Evolutionary conservation across 306 rosid genomes (phyloP).

Genomic region (Cicer pinnatifidum): DNA sequence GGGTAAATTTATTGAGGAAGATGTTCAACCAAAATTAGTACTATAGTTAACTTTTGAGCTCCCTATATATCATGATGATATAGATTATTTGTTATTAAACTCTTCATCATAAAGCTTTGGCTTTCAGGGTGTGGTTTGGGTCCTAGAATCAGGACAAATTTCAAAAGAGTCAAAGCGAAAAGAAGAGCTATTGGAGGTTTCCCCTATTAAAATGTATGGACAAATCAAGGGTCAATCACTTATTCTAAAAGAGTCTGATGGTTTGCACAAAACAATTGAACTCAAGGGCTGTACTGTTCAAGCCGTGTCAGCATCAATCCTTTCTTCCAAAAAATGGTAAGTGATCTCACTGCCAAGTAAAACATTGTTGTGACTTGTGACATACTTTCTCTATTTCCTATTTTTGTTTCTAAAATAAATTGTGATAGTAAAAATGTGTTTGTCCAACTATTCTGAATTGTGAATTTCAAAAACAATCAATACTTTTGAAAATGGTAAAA

Average conservation of each 20-base stretch:
- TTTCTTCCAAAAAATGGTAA: constrained; percentile 89
- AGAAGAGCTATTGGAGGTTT: constrained; percentile 68
- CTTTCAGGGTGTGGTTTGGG: constrained; percentile 86
- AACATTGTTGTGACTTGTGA: neutral
- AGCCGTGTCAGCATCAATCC: constrained; percentile 80
- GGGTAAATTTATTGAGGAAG: too few species aligned
- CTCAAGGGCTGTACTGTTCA: constrained; percentile 71
- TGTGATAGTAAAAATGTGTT: neutral
- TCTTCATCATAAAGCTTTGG: constrained; percentile 29
- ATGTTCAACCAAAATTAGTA: too few species aligned
- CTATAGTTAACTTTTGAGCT: too few species aligned
- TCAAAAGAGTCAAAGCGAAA: constrained; percentile 61
- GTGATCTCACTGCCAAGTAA: constrained; percentile 20
- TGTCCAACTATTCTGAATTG: neutral
- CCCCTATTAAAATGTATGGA: constrained; percentile 70
- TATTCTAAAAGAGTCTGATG: constrained; percentile 58
- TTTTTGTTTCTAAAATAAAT: constrained; percentile 1
- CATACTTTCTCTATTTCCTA: neutral
- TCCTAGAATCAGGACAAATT: constrained; percentile 66
- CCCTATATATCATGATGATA: too few species aligned
- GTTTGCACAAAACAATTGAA: constrained; percentile 50
- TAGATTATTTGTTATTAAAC: neutral
- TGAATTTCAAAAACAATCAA: neutral
- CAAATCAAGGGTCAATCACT: constrained; percentile 62
- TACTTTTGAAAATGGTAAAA: neutral